These are phyloP conservation scores for Penicillium palitans DNA, from an alignment of 2,329 filamentous ascomycete species.

Conservation along the genomic window DNA sequence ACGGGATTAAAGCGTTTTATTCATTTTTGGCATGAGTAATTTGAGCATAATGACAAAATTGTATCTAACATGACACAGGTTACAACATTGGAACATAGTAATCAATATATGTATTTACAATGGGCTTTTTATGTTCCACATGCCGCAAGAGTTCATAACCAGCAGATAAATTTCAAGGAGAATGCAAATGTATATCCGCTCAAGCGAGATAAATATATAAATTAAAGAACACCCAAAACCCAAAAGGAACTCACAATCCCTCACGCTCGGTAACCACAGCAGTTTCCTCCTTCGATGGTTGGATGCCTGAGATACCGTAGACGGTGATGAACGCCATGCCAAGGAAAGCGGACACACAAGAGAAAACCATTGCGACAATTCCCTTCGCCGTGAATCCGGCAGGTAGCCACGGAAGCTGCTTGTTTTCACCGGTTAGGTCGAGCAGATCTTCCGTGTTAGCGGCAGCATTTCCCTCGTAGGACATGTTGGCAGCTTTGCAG, in stretches of 20 bases:
- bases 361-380: slow-evolving; percentile 73
- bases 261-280: background rate
- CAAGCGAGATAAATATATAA: background rate
- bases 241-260: background rate
- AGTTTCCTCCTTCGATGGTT: background rate
- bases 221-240: background rate
- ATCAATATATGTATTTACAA: background rate
- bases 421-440: slow-evolving; percentile 63
- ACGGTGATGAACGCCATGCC: slow-evolving; percentile 67
- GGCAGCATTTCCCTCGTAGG: slow-evolving; percentile 69
- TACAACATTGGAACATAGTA: background rate
- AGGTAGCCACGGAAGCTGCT: slow-evolving; percentile 58
- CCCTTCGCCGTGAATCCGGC: slow-evolving; percentile 70
- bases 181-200: background rate
- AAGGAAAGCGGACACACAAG: slow-evolving; percentile 65
- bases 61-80: background rate
- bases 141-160: background rate
- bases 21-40: background rate
- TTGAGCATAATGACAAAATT: background rate
- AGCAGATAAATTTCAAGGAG: background rate
- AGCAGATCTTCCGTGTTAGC: slow-evolving; percentile 66
- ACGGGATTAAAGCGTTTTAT: background rate
- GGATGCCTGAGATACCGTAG: slow-evolving; percentile 50
- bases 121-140: background rate
- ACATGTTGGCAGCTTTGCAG: slow-evolving; percentile 56